Base-by-base conservation (phyloP, 225 moss, liverwort and hornwort species). In the Physcomitrellopsis africana region DNA sequence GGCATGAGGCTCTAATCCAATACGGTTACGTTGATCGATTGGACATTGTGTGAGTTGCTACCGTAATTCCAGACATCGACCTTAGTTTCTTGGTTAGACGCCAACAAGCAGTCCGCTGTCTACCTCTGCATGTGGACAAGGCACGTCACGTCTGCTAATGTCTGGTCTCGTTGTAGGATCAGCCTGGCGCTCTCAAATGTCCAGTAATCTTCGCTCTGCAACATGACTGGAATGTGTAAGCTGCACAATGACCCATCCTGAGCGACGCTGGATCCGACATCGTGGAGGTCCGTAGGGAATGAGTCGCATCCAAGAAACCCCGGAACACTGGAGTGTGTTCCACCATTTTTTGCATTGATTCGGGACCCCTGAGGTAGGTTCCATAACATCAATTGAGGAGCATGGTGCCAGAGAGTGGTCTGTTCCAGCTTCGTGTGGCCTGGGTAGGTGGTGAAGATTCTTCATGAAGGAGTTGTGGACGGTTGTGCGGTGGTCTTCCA, bases 401-500 rank as follows among this genome's bases (percentile, higher is more conserved):
- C 63, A 15, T 22, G 78, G 52, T 11, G 60, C 61, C 44, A 37
- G 57, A 43, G 48, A 15, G 11, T 11, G 45, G 24, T 0, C 10
- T 15, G 1, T 10, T 71, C 46, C 46, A 47, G 10, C 46, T 9
- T 9, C 46, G 5, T 54, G 12, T 16, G 5, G 53, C 52, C 63
- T 24, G 24, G 49, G n/a, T 45, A 52, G 65, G 20, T n/a, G 29
- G 59, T 69, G 72, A 23, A 49, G 60, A n/a, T 18, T 11, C 24
- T 41, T 27, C 9, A 14, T 72, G 60, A 60, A 60, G 48, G 44
- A 22, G 10, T 70, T 20, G 6, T 57, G 67, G 37, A 37, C 19
- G 5, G 80, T 60, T 1, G 63, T 64, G 59, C 73, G 32, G 77
- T 81, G 78, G 53, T 85, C 81, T 24, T 85, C 72, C 74, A 85